Evolutionary conservation across 495 filamentous ascomycete genomes (phyloP).

Genomic region (Amorphotheca resinae): DNA sequence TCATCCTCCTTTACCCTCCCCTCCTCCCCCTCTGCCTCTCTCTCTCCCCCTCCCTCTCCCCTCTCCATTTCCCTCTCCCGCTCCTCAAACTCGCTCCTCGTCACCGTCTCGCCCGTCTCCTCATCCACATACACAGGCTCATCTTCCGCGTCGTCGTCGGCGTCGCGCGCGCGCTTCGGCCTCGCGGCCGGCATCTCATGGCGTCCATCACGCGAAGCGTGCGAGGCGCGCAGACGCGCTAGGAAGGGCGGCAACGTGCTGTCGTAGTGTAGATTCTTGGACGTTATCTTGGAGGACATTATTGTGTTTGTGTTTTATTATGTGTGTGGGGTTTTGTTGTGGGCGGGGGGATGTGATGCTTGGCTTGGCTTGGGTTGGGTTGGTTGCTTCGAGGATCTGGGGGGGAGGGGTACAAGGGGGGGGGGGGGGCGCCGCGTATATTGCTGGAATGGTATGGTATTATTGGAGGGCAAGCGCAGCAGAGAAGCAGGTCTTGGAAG

Average conservation of each 20-base stretch:
- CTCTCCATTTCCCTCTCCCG: constrained; percentile 4
- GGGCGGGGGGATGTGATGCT: background rate
- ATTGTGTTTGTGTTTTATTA: too few relatives aligned
- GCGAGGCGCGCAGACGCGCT: constrained; percentile 34
- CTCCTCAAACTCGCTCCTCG: constrained; percentile 23
- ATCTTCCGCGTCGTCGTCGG: constrained; percentile 23
- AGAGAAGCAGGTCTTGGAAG: too few relatives aligned
- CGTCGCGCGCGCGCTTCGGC: constrained; percentile 18
- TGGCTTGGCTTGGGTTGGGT: background rate
- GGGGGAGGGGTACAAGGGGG: background rate
- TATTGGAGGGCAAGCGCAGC: too few relatives aligned
- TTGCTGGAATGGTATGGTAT: too few relatives aligned
- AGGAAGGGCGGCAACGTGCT: constrained; percentile 40
- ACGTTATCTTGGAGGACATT: constrained; percentile 32
- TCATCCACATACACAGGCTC: constrained; percentile 28
- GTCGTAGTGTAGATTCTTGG: constrained; percentile 42
- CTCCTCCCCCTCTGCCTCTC: constrained; percentile 3
- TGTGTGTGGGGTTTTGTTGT: background rate
- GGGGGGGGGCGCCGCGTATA: background rate
- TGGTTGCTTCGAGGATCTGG: background rate
- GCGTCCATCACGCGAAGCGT: constrained; percentile 19
- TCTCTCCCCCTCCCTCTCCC: constrained; percentile 5
- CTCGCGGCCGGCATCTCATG: constrained; percentile 20
- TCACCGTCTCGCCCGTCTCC: constrained; percentile 27
- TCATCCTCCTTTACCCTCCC: constrained; percentile 6